These are phyloP conservation scores for Rhododendron ovatum DNA, from an alignment of 148 eudicot species.

Conservation along the genomic window DNA sequence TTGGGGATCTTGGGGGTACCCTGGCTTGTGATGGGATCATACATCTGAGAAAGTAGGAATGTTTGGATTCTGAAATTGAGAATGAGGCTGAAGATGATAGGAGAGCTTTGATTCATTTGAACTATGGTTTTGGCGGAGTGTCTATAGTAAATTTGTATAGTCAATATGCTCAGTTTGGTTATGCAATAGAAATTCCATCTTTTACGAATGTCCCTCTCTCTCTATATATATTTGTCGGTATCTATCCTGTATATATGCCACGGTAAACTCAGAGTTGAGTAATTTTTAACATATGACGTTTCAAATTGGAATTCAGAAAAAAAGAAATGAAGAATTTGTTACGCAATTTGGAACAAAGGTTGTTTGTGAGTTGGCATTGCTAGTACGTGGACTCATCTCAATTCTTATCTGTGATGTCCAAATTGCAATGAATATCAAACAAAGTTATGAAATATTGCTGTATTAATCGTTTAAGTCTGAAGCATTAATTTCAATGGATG, in stretches of 20 bases:
- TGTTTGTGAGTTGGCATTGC: background rate
- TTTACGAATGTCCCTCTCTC: background rate
- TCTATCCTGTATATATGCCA: background rate
- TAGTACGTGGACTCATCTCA: background rate
- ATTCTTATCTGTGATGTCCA: background rate
- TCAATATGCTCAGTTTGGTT: slow-evolving; percentile 4
- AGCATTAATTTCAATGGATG: background rate
- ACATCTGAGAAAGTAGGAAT: slow-evolving; percentile 39
- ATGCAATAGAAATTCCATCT: slow-evolving; percentile 5
- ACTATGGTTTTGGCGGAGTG: background rate
- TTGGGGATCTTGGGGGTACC: slow-evolving; percentile 89
- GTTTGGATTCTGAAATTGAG: background rate
- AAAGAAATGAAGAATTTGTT: background rate
- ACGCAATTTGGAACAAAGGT: background rate
- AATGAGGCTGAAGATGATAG: background rate
- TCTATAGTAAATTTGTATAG: slow-evolving; percentile 13
- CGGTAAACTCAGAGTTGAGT: background rate
- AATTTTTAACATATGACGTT: background rate
- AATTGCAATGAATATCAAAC: background rate
- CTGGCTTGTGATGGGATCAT: slow-evolving; percentile 80
- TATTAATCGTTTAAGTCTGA: background rate
- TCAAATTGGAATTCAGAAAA: background rate
- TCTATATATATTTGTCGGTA: background rate
- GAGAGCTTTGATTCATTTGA: slow-evolving; percentile 3
- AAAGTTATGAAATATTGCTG: background rate